A percentile compares a stretch with the other conserved stretches of the same genome.
Conservation (phyloP, 441 rosid species). For the Euphorbia celastroides region DNA sequence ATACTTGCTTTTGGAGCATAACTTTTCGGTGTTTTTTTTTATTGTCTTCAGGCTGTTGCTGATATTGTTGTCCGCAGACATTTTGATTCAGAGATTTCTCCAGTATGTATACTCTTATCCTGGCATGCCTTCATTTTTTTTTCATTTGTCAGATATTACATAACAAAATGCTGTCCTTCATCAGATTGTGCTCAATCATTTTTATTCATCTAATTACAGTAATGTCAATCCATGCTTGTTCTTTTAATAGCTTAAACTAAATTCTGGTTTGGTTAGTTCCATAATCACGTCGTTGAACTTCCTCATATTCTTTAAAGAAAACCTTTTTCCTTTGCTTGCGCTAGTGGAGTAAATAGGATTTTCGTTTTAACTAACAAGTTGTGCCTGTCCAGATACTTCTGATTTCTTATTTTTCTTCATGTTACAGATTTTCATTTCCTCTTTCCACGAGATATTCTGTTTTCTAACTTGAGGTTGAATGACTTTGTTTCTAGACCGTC, state of each 20-base stretch:
- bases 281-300: background rate
- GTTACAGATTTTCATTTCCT: background rate
- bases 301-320: too few relatives aligned
- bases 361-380: background rate
- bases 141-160: background rate
- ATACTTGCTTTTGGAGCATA: too few relatives aligned
- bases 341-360: background rate
- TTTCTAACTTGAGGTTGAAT: too few relatives aligned
- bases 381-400: background rate
- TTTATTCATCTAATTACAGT: background rate
- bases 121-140: background rate
- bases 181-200: background rate
- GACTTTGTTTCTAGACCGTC: constrained; percentile 1
- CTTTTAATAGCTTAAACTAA: background rate
- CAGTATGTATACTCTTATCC: constrained; percentile 42
- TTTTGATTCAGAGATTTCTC: constrained; percentile 52
- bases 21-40: background rate
- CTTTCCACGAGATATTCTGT: too few relatives aligned
- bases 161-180: background rate
- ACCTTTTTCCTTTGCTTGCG: background rate
- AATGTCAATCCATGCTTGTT: background rate
- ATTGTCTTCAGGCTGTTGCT: constrained; percentile 75
- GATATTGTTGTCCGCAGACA: constrained; percentile 63
- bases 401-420: background rate
- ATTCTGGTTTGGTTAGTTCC: background rate